Evolutionary conservation across 495 filamentous ascomycete species (phyloP), one percentile per base, ranked within the genome.

Genomic region (Endocarpon pusillum): DNA sequence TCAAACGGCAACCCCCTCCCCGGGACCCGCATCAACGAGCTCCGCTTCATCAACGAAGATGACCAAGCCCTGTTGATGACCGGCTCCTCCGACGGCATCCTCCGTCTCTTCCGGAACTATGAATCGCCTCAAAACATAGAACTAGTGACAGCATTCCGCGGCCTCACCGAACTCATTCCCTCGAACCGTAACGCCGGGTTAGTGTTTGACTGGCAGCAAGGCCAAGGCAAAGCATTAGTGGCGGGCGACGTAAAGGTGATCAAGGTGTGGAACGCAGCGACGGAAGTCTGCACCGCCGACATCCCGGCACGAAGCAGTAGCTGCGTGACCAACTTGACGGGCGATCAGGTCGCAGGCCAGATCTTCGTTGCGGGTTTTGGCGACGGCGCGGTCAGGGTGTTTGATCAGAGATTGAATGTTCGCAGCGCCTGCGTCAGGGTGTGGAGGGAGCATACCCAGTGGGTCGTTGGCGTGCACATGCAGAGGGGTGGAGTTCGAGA

Each of bases 181-280:
- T 87, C 79, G 52, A 89, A 82, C 37, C 72, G 83, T 42, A 93
- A 93, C 47, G 91, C 89, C 0, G 87, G 87, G 2, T 73, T 96
- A 51, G 85, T 94, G 14, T 86, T 94, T 42, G 85, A 96, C 43
- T 99, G 89, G 89, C 87, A 94, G 47, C 89, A 99, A 54, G 84
- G 87, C n/a, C 80, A 84, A 41, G 89, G 89, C 15, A 82, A 80
- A 37, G 75, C 92, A 19, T 65, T 99, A 19, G 91, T 96, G 25
- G 91, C 89, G 4, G 89, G 89, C 26, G 89, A 99, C 50, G 85
- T 93, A 26, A 83, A 86, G 39, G 82, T 94, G 23, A 93, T 99
- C 44, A 64, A 84, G 20, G 78, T 96, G 11, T 99, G 89, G 89
- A 85, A 85, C 51, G 91, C 89, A 21, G 81, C 80, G 20, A 75